Evolutionary conservation across 2,329 filamentous ascomycete species (phyloP), one percentile per base, ranked within the genome.

Genomic region (Penicillium vulpinum): DNA sequence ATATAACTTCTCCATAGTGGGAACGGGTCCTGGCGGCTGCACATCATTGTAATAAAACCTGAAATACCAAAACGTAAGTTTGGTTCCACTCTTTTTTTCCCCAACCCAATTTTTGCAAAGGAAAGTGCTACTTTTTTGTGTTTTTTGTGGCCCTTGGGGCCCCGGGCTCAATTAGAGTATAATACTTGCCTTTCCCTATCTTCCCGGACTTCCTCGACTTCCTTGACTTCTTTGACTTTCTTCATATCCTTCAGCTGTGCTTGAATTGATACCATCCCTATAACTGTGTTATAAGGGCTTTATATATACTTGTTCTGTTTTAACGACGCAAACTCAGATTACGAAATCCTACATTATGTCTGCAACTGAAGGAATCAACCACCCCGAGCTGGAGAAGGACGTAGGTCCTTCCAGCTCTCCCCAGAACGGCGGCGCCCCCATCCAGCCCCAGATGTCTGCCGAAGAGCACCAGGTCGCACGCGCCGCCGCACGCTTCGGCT

Each of bases 401-500:
- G 49, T 68, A 51, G 58, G 59, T 36, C 52, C 39, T 38, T 40
- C 50, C 5, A 8, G 11, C 29, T 33, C 44, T 40, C 54, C 60
- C 28, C 51, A 55, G 53, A 59, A 24, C 15, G 3, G 2, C 24
- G 53, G 56, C 29, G 39, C 54, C 33, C 41, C 63, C 40, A 51
- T 69, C 11, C 57, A 69, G 28, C 69, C 67, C 39, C 64, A 73
- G 50, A 74, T 80, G 76, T 73, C 74, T 51, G 71, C 71, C 46
- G 77, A 80, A 59, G 77, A 79, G 64, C 75, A 75, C 50, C 64
- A 75, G n/a, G 71, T 75, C 18, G 78, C 78, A 43, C 69, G 71
- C 51, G 73, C 73, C 24, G 78, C 77, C 48, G 76, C 78, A 48
- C 76, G 77, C 57, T 80, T 80, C 62, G 78, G 78, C 28, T 80